phyloP scores from a whole-genome alignment of 345 rosid genomes.

The Moricandia moricandioides region DNA sequence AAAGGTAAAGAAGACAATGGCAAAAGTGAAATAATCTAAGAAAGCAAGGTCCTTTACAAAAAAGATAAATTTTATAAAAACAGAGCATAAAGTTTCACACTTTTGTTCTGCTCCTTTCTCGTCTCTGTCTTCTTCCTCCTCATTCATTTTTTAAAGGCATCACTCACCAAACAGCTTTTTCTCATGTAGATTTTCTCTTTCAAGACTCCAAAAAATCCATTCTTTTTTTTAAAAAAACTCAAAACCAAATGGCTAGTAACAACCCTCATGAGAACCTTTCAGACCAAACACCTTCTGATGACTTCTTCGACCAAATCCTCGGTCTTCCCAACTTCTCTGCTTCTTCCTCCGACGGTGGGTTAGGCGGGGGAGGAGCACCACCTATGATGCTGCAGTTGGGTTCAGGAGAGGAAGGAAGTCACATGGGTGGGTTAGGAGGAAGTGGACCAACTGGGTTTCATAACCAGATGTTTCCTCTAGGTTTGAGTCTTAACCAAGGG shows the following conservation, averaged over 20 bases:
- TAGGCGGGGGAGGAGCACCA: conserved; percentile 43
- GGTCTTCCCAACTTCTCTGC: conserved; percentile 63
- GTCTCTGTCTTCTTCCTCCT: conserved; percentile 36
- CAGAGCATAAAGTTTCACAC: conserved; percentile 37
- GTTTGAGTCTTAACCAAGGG: conserved; percentile 87
- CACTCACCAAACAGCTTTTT: conserved; percentile 20
- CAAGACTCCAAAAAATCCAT: too few relatives aligned
- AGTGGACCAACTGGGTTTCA: conserved; percentile 57
- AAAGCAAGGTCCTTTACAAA: conserved; percentile 27
- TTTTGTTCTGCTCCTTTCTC: conserved; percentile 33
- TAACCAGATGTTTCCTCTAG: conserved; percentile 71
- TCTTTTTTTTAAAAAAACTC: too few relatives aligned
- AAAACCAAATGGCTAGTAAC: conserved; percentile 62
- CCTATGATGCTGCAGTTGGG: conserved; percentile 91
- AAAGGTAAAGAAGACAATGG: conserved; percentile 23
- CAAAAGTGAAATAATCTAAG: conserved; percentile 26
- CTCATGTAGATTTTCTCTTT: conserved; percentile 44
- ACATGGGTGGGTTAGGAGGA: conserved; percentile 50
- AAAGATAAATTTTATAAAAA: conserved; percentile 22
- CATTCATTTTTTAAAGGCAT: conserved; percentile 31
- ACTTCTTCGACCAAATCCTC: conserved; percentile 91
- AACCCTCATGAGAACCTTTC: conserved; percentile 53
- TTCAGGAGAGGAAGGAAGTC: conserved; percentile 67
- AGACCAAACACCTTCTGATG: conserved; percentile 57
- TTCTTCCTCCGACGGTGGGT: conserved; percentile 50